Conservation (phyloP, 805 yeast genomes). For the fission yeast (Schizosaccharomyces pombe) region DNA sequence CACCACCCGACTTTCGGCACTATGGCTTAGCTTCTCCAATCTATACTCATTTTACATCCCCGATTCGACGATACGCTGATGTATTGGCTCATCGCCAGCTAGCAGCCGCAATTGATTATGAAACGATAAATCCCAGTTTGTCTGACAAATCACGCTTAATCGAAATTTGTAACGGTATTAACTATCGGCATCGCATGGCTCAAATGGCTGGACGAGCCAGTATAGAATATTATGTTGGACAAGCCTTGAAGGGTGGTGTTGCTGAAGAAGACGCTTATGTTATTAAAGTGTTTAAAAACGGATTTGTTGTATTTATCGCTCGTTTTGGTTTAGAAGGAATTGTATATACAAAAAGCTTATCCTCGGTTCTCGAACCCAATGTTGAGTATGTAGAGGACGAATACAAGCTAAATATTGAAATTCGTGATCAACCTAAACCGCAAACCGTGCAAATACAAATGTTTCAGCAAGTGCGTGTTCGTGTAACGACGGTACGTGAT, state of each 20-base stretch:
- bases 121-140: conserved; percentile 54
- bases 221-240: conserved; percentile 93
- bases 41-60: conserved; percentile 95
- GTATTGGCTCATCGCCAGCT: conserved; percentile 90
- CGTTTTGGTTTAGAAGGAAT: conserved; percentile 89
- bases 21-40: conserved; percentile 94
- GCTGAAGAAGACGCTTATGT: conserved; percentile 70
- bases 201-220: conserved; percentile 98
- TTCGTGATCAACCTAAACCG: conserved; percentile 22
- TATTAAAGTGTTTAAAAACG: conserved; percentile 79
- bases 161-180: conserved; percentile 63
- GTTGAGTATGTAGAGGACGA: conserved; percentile 1
- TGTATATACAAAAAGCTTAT: conserved; percentile 17
- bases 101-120: conserved; percentile 95
- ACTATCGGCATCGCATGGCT: conserved; percentile 86
- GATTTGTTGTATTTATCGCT: conserved; percentile 84
- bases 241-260: conserved; percentile 73
- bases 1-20: conserved; percentile 81
- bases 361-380: background rate
- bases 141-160: conserved; percentile 84
- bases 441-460: conserved; percentile 27
- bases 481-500: conserved; percentile 60
- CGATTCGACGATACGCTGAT: conserved; percentile 94
- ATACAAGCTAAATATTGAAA: conserved; percentile 27
- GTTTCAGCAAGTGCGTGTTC: conserved; percentile 69